phyloP scores from a whole-genome alignment of 1,139 yeast genomes.

The Pichia sp. region DNA sequence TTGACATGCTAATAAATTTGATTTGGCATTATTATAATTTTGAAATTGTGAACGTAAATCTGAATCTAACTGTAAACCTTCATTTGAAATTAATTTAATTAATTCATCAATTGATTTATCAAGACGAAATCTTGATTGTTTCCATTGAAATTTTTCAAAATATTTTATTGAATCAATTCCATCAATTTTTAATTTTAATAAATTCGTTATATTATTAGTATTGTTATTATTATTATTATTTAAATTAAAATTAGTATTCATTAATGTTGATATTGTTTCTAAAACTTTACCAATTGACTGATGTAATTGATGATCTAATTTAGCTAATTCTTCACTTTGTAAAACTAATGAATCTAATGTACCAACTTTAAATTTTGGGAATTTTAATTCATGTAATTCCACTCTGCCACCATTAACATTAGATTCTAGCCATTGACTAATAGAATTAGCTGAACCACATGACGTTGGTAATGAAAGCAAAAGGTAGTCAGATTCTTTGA shows the following conservation, averaged over 20 bases:
- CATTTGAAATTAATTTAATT: slow-evolving; percentile 62
- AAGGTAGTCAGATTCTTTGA: slow-evolving; percentile 35
- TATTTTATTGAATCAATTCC: slow-evolving; percentile 51
- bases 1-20: slow-evolving; percentile 81
- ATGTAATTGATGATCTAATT: slow-evolving; percentile 70
- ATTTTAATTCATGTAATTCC: slow-evolving; percentile 40
- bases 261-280: slow-evolving; percentile 46
- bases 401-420: slow-evolving; percentile 40
- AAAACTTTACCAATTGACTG: slow-evolving; percentile 65
- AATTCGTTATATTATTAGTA: slow-evolving; percentile 9
- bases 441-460: slow-evolving; percentile 31
- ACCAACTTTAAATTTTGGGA: slow-evolving; percentile 93
- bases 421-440: slow-evolving; percentile 37
- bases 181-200: slow-evolving; percentile 28
- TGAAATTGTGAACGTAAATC: slow-evolving; percentile 72
- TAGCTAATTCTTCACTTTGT: slow-evolving; percentile 83
- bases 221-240: neutral
- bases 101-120: slow-evolving; percentile 79
- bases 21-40: slow-evolving; percentile 72
- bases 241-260: neutral
- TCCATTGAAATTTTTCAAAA: slow-evolving; percentile 79
- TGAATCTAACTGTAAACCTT: slow-evolving; percentile 73
- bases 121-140: slow-evolving; percentile 73
- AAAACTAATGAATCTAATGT: slow-evolving; percentile 87
- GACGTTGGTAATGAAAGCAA: slow-evolving; percentile 50